Base-by-base conservation (phyloP, 2,329 filamentous ascomycete species). In the Pseudogymnoascus sp. region DNA sequence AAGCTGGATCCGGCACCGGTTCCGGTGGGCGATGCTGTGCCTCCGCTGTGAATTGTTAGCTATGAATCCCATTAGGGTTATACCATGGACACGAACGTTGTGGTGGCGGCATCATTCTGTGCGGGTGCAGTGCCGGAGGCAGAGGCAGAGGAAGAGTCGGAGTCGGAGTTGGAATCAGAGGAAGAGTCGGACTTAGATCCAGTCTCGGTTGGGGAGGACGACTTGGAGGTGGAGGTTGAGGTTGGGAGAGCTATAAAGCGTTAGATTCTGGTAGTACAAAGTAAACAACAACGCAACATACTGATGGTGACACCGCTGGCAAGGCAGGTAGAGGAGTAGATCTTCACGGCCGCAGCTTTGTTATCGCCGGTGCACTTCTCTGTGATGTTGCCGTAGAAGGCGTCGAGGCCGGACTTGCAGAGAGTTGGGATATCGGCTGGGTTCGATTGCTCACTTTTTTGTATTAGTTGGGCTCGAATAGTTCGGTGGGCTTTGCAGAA, bases 331-430 rank as follows among this genome's bases (percentile, higher is more conserved):
- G 64, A 60, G 52, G 65, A 62, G 61, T 65, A 68, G 30, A 64
- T 62, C 36, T 62, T 65, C 6, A 66, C 63, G 39, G 66, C 65
- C 49, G 64, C 23, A 14, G 66, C 55, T 30, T 65, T 60, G 38
- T 62, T 62, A 38, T 77, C 75, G 14, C 73, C 75, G 36, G 73
- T 71, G 64, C 80, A 72, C 49, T 72, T 72, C 3, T 72, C 68
- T 1, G 76, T 73, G 14, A 81, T 73, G 1, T 60, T 64, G 63
- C 79, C 80, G 69, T 79, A 80, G 9, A 81, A 72, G 0, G 72
- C 74, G 64, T 81, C 79, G 66, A 81, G 81, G 2, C 73, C 61
- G 14, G 62, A 58, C 16, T 65, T 65, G 62, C 67, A 68, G 42
- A 68, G 60, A 19, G 67, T 61, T 39, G 60, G 60, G n/a, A 67